A percentile compares a stretch with the other conserved stretches of the same genome.
These are phyloP conservation scores for Backusella mclennaniae DNA, from an alignment of 192 early-diverging fungal genomes.

Conservation along the genomic window DNA sequence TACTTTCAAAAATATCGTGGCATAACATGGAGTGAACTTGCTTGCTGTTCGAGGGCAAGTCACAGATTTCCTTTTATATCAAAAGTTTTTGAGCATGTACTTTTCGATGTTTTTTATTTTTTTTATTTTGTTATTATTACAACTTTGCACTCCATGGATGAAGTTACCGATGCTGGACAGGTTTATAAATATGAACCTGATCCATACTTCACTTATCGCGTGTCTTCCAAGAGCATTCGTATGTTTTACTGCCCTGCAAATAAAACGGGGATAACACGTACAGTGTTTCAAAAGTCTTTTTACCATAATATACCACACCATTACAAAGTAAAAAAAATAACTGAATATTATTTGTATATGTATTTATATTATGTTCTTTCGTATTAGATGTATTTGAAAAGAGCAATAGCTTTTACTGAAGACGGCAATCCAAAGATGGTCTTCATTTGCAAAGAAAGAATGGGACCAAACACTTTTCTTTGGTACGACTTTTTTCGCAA, in stretches of 20 bases:
- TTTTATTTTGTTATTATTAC: no score
- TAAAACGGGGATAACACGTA: not conserved
- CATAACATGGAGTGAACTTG: no score
- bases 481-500: slow-evolving; percentile 1
- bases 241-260: not conserved
- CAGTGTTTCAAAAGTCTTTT: not conserved
- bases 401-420: not conserved
- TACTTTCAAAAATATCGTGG: no score
- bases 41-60: no score
- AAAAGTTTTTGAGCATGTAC: no score
- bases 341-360: not conserved
- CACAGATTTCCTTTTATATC: no score
- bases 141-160: not conserved
- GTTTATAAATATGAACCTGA: not conserved
- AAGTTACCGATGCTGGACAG: not conserved
- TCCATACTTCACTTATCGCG: not conserved
- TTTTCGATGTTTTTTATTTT: no score
- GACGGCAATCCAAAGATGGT: not conserved
- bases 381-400: not conserved
- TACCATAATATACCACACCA: not conserved
- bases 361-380: not conserved
- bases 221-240: not conserved
- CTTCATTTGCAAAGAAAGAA: not conserved
- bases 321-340: not conserved
- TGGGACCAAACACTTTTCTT: not conserved